Evolutionary conservation across 768 basidiomycete genomes (phyloP).

Genomic region (Hemileccinum impolitum): DNA sequence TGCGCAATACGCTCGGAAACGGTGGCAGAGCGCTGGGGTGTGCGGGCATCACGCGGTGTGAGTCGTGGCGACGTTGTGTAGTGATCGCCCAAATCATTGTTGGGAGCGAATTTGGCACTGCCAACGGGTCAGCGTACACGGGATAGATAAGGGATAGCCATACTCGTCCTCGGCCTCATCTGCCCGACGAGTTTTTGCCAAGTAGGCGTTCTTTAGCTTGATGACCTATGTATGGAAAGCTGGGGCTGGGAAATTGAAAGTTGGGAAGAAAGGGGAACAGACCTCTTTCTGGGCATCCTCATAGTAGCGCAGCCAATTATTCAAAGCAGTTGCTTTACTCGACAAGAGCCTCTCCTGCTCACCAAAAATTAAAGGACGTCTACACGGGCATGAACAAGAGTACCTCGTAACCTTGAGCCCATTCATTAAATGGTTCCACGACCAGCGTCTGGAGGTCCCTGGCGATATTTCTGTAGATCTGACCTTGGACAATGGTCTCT

Average conservation of each 20-base stretch:
- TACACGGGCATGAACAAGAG: slow-evolving; percentile 1
- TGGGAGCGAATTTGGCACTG: slow-evolving; percentile 88
- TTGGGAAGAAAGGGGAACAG: slow-evolving; percentile 6
- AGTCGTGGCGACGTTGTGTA: slow-evolving; percentile 80
- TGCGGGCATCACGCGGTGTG: slow-evolving; percentile 51
- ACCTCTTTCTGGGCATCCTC: slow-evolving; percentile 68
- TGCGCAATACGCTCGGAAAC: slow-evolving; percentile 85
- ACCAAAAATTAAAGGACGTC: slow-evolving; percentile 14
- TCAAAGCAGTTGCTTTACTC: slow-evolving; percentile 55
- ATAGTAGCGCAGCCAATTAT: slow-evolving; percentile 67
- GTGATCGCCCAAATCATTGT: slow-evolving; percentile 56
- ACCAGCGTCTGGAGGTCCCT: slow-evolving; percentile 75
- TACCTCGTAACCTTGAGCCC: slow-evolving; percentile 76
- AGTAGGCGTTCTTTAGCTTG: slow-evolving; percentile 74
- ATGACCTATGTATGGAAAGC: slow-evolving; percentile 35
- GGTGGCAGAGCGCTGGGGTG: slow-evolving; percentile 64
- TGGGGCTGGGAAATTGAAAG: not conserved
- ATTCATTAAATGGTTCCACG: slow-evolving; percentile 74
- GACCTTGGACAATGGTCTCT: slow-evolving; percentile 70
- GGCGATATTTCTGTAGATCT: slow-evolving; percentile 66
- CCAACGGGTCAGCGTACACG: slow-evolving; percentile 9
- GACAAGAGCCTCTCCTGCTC: slow-evolving; percentile 58
- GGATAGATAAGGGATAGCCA: slow-evolving; percentile 29
- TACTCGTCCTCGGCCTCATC: slow-evolving; percentile 96
- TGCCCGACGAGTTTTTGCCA: slow-evolving; percentile 74